These are phyloP conservation scores for Eleusine coracana DNA, from an alignment of 176 grass and related monocot genomes.

Conservation along the genomic window DNA sequence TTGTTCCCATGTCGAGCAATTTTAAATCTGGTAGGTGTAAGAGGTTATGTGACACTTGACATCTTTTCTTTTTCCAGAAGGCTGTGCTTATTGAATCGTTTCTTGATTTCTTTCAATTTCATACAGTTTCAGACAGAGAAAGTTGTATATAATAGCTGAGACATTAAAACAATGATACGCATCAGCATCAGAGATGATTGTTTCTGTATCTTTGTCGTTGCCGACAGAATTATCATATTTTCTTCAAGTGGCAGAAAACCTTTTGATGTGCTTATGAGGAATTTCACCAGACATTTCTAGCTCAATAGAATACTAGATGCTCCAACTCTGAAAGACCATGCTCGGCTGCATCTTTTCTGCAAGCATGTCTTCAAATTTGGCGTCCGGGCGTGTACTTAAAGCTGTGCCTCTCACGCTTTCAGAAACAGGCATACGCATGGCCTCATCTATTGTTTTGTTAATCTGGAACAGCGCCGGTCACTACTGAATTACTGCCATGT, in stretches of 20 bases:
- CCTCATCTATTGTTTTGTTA: not conserved
- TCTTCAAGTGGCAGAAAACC: not conserved
- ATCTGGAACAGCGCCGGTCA: conserved; percentile 32
- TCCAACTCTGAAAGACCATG: not conserved
- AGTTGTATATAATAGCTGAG: not conserved
- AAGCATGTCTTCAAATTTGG: not conserved
- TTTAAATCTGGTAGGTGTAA: not conserved
- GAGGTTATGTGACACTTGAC: not conserved
- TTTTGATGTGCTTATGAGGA: not conserved
- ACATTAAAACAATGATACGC: not conserved
- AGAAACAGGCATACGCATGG: conserved; percentile 5
- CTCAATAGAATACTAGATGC: not conserved
- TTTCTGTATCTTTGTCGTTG: no score
- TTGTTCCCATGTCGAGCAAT: conserved; percentile 2
- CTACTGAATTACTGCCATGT: conserved; percentile 33
- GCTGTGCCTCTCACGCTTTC: conserved; percentile 2
- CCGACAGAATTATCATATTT: not conserved
- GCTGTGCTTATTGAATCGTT: not conserved
- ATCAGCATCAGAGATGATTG: no score
- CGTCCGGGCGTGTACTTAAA: conserved; percentile 15
- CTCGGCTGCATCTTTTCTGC: conserved; percentile 17
- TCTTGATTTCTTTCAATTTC: not conserved
- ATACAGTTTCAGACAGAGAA: conserved; percentile 7
- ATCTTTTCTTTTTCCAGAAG: not conserved
- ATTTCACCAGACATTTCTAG: not conserved